Evolutionary conservation across 176 grass and related monocot genomes (phyloP).

Genomic region (Puya raimondii): DNA sequence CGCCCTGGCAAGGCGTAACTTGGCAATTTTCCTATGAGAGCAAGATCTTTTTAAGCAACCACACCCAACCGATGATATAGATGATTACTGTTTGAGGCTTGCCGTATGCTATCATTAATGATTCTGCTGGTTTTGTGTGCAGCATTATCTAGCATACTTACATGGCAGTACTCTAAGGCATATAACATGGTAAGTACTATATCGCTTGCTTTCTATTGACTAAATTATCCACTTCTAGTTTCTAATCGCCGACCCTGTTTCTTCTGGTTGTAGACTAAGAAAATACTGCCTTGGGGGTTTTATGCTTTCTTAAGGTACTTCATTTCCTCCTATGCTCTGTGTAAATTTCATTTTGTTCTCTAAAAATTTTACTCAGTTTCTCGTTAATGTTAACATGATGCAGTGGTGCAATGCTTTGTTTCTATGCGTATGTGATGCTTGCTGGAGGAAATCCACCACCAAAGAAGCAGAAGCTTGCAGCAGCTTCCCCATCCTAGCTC

Average conservation of each 20-base stretch:
- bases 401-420: constrained; percentile 46
- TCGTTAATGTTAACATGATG: constrained; percentile 8
- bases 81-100: not conserved
- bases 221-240: not conserved
- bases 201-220: not conserved
- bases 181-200: constrained; percentile 42
- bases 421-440: constrained; percentile 43
- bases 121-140: constrained; percentile 11
- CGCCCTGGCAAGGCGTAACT: too few relatives aligned
- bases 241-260: constrained; percentile 15
- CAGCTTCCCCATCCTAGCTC: constrained; percentile 13
- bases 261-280: constrained; percentile 36
- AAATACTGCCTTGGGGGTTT: constrained; percentile 56
- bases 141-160: constrained; percentile 64
- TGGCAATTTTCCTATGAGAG: too few relatives aligned
- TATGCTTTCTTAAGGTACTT: constrained; percentile 50
- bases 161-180: constrained; percentile 53
- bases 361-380: not conserved
- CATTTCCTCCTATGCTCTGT: not conserved
- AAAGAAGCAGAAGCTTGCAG: constrained; percentile 39
- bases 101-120: not conserved
- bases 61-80: too few relatives aligned
- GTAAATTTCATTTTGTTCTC: not conserved
- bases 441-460: constrained; percentile 56
- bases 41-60: too few relatives aligned